phyloP scores from a whole-genome alignment of 305 asterid genomes.

The Lippia alba region DNA sequence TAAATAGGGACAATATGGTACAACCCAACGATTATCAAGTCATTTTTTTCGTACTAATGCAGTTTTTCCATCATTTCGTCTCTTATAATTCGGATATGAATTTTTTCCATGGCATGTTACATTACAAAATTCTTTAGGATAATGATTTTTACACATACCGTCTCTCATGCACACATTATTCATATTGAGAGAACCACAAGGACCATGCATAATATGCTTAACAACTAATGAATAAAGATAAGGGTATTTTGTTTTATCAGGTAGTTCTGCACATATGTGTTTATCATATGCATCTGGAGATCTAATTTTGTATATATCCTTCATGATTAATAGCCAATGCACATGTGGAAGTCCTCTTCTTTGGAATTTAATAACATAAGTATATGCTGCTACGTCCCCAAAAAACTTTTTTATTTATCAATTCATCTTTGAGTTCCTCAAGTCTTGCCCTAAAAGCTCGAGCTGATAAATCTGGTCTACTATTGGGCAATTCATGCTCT shows the following conservation, averaged over 20 bases:
- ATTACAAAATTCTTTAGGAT: not conserved
- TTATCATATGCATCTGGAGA: slow-evolving; percentile 1
- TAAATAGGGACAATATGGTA: too few relatives aligned
- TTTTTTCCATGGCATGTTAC: not conserved
- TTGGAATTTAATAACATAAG: not conserved
- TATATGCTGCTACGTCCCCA: not conserved
- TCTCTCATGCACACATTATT: not conserved
- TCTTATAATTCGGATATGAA: not conserved
- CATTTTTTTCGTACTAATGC: too few relatives aligned
- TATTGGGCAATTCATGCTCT: not conserved
- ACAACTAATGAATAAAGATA: not conserved
- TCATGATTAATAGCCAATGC: slow-evolving; percentile 6
- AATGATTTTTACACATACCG: not conserved
- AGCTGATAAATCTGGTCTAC: slow-evolving; percentile 1
- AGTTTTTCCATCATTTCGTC: not conserved
- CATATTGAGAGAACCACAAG: not conserved
- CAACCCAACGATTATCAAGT: too few relatives aligned
- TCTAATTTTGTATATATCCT: not conserved
- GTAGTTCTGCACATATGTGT: not conserved
- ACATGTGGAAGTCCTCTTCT: not conserved
- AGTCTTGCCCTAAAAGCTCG: not conserved
- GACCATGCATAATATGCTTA: not conserved
- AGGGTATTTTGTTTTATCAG: not conserved
- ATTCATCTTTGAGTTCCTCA: too few relatives aligned
- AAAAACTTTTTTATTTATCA: not conserved